Percentiles rank a stretch among this genome's conserved stretches.
Evolutionary conservation across 352 stramenopile genomes (phyloP).

Genomic region (Aphanomyces astaci): DNA sequence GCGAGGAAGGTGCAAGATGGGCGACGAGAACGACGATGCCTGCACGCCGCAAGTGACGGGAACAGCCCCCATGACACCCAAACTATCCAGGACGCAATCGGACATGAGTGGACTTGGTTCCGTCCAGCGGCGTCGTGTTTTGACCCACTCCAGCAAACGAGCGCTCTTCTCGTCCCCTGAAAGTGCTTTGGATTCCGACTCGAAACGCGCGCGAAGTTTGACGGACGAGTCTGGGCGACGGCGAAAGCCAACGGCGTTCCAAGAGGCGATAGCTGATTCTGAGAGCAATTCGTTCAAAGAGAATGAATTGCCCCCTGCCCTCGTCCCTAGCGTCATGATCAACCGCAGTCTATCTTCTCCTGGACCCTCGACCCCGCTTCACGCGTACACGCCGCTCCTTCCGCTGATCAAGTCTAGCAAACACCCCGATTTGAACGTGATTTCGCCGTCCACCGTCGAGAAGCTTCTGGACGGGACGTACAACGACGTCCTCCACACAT

Average conservation of each 20-base stretch:
- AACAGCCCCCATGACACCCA: neutral
- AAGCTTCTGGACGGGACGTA: conserved; percentile 37
- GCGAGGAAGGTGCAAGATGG: neutral
- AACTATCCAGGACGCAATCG: neutral
- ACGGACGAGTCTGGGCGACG: neutral
- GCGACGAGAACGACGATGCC: neutral
- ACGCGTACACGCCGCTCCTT: conserved; percentile 27
- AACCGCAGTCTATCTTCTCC: neutral
- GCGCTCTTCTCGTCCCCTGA: conserved; percentile 12
- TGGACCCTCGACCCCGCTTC: neutral
- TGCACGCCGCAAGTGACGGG: conserved; percentile 3
- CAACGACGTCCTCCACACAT: conserved; percentile 26
- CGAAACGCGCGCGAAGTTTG: neutral
- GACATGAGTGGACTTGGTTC: neutral
- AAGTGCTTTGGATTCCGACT: neutral
- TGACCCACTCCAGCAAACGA: conserved; percentile 6
- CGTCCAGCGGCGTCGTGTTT: neutral
- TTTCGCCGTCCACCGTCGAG: conserved; percentile 40
- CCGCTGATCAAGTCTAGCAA: conserved; percentile 43
- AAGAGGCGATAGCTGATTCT: neutral
- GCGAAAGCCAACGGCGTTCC: neutral
- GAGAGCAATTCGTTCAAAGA: neutral
- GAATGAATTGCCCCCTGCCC: neutral
- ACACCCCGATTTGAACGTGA: conserved; percentile 56
- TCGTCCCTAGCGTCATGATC: too few relatives aligned